Conservation (phyloP, 1,139 yeast species). For the Candida dubliniensis region DNA sequence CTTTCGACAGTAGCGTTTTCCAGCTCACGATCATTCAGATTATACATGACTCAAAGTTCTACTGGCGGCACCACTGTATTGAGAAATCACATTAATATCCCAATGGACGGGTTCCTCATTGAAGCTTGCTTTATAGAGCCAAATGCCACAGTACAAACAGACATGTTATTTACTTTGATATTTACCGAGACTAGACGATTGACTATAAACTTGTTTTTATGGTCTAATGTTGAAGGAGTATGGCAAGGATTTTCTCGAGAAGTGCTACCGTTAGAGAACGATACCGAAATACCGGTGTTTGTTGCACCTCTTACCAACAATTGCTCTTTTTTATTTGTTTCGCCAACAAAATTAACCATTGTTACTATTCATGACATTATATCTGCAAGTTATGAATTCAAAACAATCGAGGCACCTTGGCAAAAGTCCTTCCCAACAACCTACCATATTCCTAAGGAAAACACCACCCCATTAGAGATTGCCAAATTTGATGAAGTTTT, state of each 20-base stretch:
- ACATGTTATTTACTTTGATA: conserved; percentile 36
- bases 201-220: conserved; percentile 38
- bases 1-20: conserved; percentile 41
- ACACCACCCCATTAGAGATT: conserved; percentile 15
- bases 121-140: conserved; percentile 48
- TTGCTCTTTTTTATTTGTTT: conserved; percentile 38
- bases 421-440: conserved; percentile 38
- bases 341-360: conserved; percentile 25
- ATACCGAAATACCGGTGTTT: conserved; percentile 42
- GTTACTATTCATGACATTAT: conserved; percentile 45
- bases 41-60: conserved; percentile 37
- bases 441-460: conserved; percentile 27
- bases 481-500: conserved; percentile 34
- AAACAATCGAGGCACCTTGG: conserved; percentile 15
- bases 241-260: conserved; percentile 20
- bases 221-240: conserved; percentile 39
- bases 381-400: conserved; percentile 47
- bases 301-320: conserved; percentile 35
- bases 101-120: conserved; percentile 42
- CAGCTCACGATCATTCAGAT: conserved; percentile 36
- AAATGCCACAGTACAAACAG: conserved; percentile 21
- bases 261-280: conserved; percentile 35
- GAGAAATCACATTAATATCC: conserved; percentile 39
- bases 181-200: conserved; percentile 40
- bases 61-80: conserved; percentile 37